Percentiles rank a stretch among this genome's conserved stretches.
These are phyloP conservation scores for Nicotiana paniculata DNA, from an alignment of 257 asterid species.

Conservation along the genomic window DNA sequence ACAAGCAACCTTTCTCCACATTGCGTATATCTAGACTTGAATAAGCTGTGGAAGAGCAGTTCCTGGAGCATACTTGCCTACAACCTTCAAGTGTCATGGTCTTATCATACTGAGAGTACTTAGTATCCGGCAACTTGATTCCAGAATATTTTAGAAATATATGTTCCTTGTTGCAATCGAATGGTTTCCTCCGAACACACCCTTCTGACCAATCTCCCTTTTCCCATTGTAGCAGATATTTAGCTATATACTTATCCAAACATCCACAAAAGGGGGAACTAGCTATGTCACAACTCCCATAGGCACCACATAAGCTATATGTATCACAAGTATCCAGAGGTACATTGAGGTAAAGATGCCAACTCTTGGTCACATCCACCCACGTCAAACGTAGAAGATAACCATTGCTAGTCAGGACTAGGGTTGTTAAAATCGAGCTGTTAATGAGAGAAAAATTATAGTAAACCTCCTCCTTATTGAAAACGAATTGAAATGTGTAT, in stretches of 20 bases:
- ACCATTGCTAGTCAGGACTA: background rate
- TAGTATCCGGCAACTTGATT: conserved; percentile 21
- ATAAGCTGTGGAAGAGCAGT: conserved; percentile 30
- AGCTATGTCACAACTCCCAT: background rate
- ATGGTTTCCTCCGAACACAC: conserved; percentile 13
- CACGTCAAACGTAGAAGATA: background rate
- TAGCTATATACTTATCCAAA: conserved; percentile 15
- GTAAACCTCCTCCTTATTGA: background rate
- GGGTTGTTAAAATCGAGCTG: background rate
- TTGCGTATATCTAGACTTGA: conserved; percentile 14
- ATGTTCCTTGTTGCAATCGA: conserved; percentile 10
- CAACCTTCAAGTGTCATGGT: conserved; percentile 22
- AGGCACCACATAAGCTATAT: background rate
- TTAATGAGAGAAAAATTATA: background rate
- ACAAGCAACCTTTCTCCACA: conserved; percentile 21
- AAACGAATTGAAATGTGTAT: background rate
- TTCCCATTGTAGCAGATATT: conserved; percentile 14
- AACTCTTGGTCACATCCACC: conserved; percentile 1
- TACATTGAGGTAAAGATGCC: background rate
- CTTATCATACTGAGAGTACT: conserved; percentile 8
- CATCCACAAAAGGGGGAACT: conserved; percentile 10
- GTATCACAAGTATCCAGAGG: conserved; percentile 2
- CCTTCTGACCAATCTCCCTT: conserved; percentile 20
- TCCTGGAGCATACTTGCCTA: conserved; percentile 15
- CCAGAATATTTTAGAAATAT: conserved; percentile 11